phyloP scores from a whole-genome alignment of 139 green algal genomes.

The Picochlorum sp. region DNA sequence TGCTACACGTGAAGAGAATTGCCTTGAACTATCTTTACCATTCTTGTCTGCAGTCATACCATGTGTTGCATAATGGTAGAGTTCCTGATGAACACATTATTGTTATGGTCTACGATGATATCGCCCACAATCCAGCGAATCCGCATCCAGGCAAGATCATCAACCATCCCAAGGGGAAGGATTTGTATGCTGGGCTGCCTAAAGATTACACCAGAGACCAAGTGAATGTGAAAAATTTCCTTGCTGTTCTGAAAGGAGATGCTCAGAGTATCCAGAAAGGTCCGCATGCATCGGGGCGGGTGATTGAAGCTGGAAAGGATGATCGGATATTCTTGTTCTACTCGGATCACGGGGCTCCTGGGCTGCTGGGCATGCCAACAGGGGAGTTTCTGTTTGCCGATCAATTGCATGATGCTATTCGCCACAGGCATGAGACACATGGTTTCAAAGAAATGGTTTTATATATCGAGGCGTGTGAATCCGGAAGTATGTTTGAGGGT shows the following conservation, averaged over 20 bases:
- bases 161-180: constrained; percentile 72
- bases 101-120: constrained; percentile 85
- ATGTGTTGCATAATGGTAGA: constrained; percentile 38
- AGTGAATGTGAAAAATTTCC: constrained; percentile 75
- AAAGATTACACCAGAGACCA: constrained; percentile 76
- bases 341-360: constrained; percentile 48
- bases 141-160: constrained; percentile 76
- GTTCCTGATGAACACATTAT: constrained; percentile 64
- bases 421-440: constrained; percentile 19
- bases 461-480: constrained; percentile 91
- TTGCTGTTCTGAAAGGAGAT: constrained; percentile 76
- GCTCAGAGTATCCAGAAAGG: too few species aligned
- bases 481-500: constrained; percentile 87
- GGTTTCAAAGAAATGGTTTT: constrained; percentile 80
- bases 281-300: background rate
- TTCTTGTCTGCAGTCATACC: constrained; percentile 60
- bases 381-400: constrained; percentile 82
- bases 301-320: background rate
- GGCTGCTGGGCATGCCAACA: constrained; percentile 85
- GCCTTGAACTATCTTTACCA: background rate
- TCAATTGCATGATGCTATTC: constrained; percentile 62
- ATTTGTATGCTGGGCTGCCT: constrained; percentile 77
- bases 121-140: constrained; percentile 67
- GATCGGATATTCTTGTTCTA: constrained; percentile 85
- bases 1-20: too few species aligned